Conservation (phyloP, 768 basidiomycete species). For the Lentinula detonsa region DNA sequence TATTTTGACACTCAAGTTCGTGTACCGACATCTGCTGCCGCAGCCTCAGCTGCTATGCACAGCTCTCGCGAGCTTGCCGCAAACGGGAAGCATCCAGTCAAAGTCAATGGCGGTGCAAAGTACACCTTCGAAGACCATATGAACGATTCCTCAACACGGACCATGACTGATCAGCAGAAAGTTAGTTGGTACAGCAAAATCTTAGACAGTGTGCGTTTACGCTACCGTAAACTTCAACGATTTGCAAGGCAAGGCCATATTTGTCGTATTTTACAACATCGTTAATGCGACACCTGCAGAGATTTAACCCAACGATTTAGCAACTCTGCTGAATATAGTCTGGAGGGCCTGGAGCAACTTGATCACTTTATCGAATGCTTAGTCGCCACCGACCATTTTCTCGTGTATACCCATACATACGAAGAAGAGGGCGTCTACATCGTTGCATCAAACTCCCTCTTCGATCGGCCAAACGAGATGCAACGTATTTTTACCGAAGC, state of each 20-base stretch:
- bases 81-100: conserved; percentile 8
- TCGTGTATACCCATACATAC: conserved; percentile 84
- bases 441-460: conserved; percentile 72
- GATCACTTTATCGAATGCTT: conserved; percentile 77
- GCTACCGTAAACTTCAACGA: conserved; percentile 91
- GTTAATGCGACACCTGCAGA: conserved; percentile 24
- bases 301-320: conserved; percentile 82
- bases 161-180: conserved; percentile 79
- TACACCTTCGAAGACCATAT: conserved; percentile 28
- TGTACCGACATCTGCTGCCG: conserved; percentile 33
- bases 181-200: conserved; percentile 90
- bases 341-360: conserved; percentile 74
- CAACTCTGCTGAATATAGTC: conserved; percentile 86
- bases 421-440: conserved; percentile 93
- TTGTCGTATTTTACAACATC: background rate
- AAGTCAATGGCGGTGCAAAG: conserved; percentile 9
- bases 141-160: conserved; percentile 31
- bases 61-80: conserved; percentile 13
- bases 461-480: conserved; percentile 70
- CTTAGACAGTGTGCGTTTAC: conserved; percentile 83
- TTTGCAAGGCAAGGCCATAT: conserved; percentile 68
- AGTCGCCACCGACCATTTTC: conserved; percentile 82
- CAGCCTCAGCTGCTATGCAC: conserved; percentile 23
- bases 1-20: conserved; percentile 94
- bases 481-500: conserved; percentile 78